phyloP scores from a whole-genome alignment of 805 yeast species.

The Isabelozyma gotoi region DNA sequence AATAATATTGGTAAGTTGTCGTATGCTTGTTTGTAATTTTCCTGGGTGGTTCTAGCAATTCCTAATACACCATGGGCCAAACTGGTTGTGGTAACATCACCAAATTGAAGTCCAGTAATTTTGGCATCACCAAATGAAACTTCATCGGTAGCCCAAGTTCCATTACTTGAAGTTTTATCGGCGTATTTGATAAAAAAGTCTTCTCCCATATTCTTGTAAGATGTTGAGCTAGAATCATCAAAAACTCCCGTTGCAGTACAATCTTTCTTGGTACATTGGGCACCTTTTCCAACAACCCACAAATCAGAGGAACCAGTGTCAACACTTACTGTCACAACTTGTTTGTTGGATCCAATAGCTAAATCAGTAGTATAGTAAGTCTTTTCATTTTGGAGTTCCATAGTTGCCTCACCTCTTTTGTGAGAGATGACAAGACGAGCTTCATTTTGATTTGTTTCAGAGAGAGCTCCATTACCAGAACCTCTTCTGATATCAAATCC shows the following conservation, averaged over 20 bases:
- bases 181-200: neutral
- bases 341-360: slow-evolving; percentile 21
- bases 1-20: slow-evolving; percentile 27
- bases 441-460: neutral
- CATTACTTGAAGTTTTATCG: slow-evolving; percentile 9
- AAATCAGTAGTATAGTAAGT: slow-evolving; percentile 6
- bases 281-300: slow-evolving; percentile 19
- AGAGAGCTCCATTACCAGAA: neutral
- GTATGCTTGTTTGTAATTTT: slow-evolving; percentile 14
- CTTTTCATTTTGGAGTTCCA: neutral
- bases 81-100: slow-evolving; percentile 66
- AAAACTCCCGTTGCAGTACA: slow-evolving; percentile 10
- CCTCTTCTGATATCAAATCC: slow-evolving; percentile 1
- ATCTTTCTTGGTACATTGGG: slow-evolving; percentile 7
- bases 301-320: slow-evolving; percentile 32
- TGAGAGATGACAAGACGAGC: neutral
- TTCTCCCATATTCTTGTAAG: slow-evolving; percentile 2
- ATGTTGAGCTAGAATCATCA: slow-evolving; percentile 7
- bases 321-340: slow-evolving; percentile 16
- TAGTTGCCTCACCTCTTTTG: neutral
- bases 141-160: slow-evolving; percentile 15
- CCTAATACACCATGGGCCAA: slow-evolving; percentile 73
- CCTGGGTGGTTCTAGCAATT: slow-evolving; percentile 23
- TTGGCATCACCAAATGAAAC: slow-evolving; percentile 4
- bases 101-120: slow-evolving; percentile 54